Evolutionary conservation across 1,284 basidiomycete genomes (phyloP), one percentile per base, ranked within the genome.

Genomic region (Rhodotorula sp.): DNA sequence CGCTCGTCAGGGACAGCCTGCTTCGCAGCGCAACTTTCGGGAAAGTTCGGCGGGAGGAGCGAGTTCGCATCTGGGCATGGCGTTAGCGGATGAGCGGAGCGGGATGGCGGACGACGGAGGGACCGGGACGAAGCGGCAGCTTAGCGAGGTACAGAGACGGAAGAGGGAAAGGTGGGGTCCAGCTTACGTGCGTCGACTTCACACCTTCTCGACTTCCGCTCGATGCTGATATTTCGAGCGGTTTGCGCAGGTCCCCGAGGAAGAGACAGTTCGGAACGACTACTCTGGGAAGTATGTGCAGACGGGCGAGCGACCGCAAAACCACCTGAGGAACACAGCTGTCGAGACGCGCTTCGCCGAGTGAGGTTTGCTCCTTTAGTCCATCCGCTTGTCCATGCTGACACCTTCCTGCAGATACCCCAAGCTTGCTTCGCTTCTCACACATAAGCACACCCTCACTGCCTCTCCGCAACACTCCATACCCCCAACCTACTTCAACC

Each of bases 251-350:
- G 51, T 64, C 9, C 54, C 62, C 2, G 89, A 92, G 74, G 95
- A 97, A 79, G 92, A 97, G 79, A 95, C 92, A 0, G 89, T 99
- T 57, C 85, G 94, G 62, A 98, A 96, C 79, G 94, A 98, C 82
- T 95, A 96, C 78, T 91, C 90, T 2, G 88, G 90, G 80, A 83
- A 89, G 75, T 98, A 95, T 80, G 91, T 94, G 53, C 88, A 91
- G 73, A 86, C 89, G 3, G 93, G 93, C 13, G 88, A 91, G 74
- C 91, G 91, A 87, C 91, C 92, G 2, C 91, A 94, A 80, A 88
- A 95, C 78, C 91, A 88, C 86, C 89, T 97, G 22, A 82, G 92
- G 9, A 92, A 92, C 37, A 90, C 91, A 4, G 89, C 89, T 70
- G 88, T 89, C 24, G 88, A 90, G 53, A 87, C 87, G 69, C 86